A percentile compares a stretch with the other conserved stretches of the same genome.
These are phyloP conservation scores for Phytopythium delawarense DNA, from an alignment of 352 stramenopile genomes.

Conservation along the genomic window DNA sequence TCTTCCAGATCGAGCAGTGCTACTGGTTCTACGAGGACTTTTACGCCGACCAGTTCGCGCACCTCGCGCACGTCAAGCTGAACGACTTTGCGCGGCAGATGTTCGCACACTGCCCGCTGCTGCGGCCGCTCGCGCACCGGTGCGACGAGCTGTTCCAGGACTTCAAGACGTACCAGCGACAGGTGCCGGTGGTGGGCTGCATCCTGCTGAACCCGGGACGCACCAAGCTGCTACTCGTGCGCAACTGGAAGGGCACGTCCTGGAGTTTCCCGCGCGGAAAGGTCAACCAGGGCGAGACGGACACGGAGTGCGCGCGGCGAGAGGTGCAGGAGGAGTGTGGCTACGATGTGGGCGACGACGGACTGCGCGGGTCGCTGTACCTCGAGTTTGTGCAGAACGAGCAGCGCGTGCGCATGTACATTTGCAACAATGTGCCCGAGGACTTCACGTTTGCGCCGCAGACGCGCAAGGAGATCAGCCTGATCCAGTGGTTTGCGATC, in stretches of 20 bases:
- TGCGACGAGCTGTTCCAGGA: slow-evolving; percentile 93
- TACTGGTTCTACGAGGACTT: slow-evolving; percentile 98
- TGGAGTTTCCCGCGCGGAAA: slow-evolving; percentile 93
- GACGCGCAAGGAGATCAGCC: slow-evolving; percentile 93
- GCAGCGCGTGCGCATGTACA: slow-evolving; percentile 91
- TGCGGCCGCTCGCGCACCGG: slow-evolving; percentile 75
- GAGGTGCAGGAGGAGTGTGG: slow-evolving; percentile 93
- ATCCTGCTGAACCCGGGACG: slow-evolving; percentile 89
- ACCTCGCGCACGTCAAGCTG: slow-evolving; percentile 90
- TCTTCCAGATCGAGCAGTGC: slow-evolving; percentile 97
- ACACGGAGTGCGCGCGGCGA: slow-evolving; percentile 84
- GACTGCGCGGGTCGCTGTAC: slow-evolving; percentile 76
- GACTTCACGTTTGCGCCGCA: slow-evolving; percentile 92
- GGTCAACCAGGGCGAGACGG: slow-evolving; percentile 90
- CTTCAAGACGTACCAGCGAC: slow-evolving; percentile 93
- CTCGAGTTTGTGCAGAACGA: slow-evolving; percentile 85
- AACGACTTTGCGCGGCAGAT: slow-evolving; percentile 92
- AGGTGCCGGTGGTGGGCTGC: slow-evolving; percentile 93
- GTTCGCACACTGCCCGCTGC: slow-evolving; percentile 89
- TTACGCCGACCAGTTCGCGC: slow-evolving; percentile 87
- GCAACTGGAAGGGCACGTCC: slow-evolving; percentile 89
- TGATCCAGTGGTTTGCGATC: slow-evolving; percentile 90
- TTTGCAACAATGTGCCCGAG: slow-evolving; percentile 88
- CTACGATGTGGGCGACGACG: slow-evolving; percentile 73
- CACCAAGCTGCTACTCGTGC: slow-evolving; percentile 88